Conservation (phyloP, 2,329 filamentous ascomycete species). For the Hypoxylon sp. region DNA sequence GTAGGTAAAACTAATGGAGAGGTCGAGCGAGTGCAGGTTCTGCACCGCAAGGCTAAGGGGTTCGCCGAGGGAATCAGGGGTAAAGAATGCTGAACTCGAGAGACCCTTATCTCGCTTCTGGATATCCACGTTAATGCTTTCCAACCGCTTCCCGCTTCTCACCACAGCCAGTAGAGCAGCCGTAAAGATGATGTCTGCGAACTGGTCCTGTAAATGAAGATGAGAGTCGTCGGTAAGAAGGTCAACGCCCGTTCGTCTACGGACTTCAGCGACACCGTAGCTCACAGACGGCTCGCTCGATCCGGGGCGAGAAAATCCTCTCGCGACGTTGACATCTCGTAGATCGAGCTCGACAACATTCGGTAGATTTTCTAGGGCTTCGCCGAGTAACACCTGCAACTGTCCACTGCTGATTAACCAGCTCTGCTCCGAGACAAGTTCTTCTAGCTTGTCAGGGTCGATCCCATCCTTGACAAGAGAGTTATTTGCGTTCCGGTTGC, state of each 20-base stretch:
- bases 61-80: conserved; percentile 38
- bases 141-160: conserved; percentile 34
- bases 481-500: conserved; percentile 28
- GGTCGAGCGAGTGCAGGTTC: conserved; percentile 40
- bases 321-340: conserved; percentile 36
- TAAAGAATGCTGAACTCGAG: conserved; percentile 47
- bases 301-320: conserved; percentile 23
- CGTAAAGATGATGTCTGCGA: conserved; percentile 48
- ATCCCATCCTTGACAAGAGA: conserved; percentile 35
- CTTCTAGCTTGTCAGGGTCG: conserved; percentile 41
- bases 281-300: conserved; percentile 37
- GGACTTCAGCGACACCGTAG: conserved; percentile 41
- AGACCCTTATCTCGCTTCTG: conserved; percentile 40
- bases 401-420: conserved; percentile 47
- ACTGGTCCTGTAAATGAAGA: conserved; percentile 44
- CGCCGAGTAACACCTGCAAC: conserved; percentile 44
- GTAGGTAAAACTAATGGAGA: conserved; percentile 47
- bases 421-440: conserved; percentile 45
- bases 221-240: conserved; percentile 31
- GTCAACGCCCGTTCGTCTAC: conserved; percentile 44
- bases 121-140: conserved; percentile 42
- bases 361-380: conserved; percentile 43
- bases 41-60: conserved; percentile 36
- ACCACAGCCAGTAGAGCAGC: conserved; percentile 42
- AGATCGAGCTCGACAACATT: conserved; percentile 43